Evolutionary conservation across 169 alveolate genomes (phyloP).

Genomic region (Cryptosporidium viatorum): DNA sequence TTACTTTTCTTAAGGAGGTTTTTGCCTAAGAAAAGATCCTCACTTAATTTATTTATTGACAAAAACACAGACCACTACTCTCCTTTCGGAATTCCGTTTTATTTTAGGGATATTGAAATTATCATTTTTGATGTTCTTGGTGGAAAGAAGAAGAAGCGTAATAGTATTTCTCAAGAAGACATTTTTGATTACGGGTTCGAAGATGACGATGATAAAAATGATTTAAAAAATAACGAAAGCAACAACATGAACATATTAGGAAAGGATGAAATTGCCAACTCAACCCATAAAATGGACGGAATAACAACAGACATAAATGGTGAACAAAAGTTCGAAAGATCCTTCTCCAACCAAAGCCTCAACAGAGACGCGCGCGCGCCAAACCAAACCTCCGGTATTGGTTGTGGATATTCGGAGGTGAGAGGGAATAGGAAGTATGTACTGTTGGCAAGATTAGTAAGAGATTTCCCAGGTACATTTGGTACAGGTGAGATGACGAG

Average conservation of each 20-base stretch:
- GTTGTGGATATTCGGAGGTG: background rate
- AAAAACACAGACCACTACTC: constrained; percentile 76
- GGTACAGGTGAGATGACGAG: background rate
- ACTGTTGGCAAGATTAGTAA: constrained; percentile 15
- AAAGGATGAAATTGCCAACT: background rate
- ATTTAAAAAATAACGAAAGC: background rate
- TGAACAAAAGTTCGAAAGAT: background rate
- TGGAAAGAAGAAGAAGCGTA: constrained; percentile 43
- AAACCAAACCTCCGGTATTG: background rate
- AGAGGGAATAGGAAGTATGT: constrained; percentile 11
- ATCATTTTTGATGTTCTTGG: constrained; percentile 77
- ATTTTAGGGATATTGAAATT: constrained; percentile 75
- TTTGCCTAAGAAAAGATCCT: constrained; percentile 76
- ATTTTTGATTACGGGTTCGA: constrained; percentile 1
- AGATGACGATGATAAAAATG: background rate
- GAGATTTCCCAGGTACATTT: background rate
- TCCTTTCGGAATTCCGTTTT: constrained; percentile 78
- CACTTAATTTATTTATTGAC: constrained; percentile 77
- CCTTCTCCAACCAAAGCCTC: background rate
- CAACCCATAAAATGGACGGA: background rate
- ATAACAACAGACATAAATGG: background rate
- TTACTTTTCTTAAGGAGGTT: constrained; percentile 72
- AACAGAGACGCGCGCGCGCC: background rate
- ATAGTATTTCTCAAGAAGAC: constrained; percentile 1
- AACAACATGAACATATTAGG: background rate